Base-by-base conservation (phyloP, 164 flowering plant genomes). In the Piper longum region DNA sequence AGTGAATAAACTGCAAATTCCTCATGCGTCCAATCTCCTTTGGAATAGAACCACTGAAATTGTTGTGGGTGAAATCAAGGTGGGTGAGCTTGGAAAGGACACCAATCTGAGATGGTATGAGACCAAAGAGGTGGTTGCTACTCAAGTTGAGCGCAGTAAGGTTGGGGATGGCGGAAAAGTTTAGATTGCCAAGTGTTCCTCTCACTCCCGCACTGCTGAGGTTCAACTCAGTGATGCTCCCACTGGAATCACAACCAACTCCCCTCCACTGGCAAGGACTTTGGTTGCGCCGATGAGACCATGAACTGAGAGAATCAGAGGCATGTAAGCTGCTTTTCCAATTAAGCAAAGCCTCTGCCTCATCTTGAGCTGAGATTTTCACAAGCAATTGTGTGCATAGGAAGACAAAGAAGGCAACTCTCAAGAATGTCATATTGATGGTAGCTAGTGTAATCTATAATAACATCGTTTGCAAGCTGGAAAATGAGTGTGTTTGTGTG, bases 261-360 rank as follows among this genome's bases (percentile, higher is more conserved):
- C 71, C 67, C 5, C 63, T 42, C 71, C 67, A 69, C 16, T 55
- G 60, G 60, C 71, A 69, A 5, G 67, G 62, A 14, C 48, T 59
- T 13, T 18, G 7, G 48, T 36, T 59, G 62, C 16, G 26, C 40
- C 56, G 4, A 18, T 16, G 54, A 42, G 26, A 16, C 26, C n/a
- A 66, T 44, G 18, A 75, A 19, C 72, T 68, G 55, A 44, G 41
- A 4, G 68, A 70, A 11, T 70, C 63, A 40, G 68, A 68, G 44
- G 70, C 60, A 19, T 11, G 16, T n/a, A 75, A 66, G 64, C 74
- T 71, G 68, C 63, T 59, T 61, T 63, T 75, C 75, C 77, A 75
- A 64, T 26, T 69, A 6, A 69, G 42, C 57, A 75, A 44, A 26
- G 72, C 72, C 58, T 66, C 57, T 57, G 68, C 70, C 62, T 71